Percentiles rank a stretch among this genome's conserved stretches.
These are phyloP conservation scores for Peterozyma toletana DNA, from an alignment of 805 yeast species.

Conservation along the genomic window DNA sequence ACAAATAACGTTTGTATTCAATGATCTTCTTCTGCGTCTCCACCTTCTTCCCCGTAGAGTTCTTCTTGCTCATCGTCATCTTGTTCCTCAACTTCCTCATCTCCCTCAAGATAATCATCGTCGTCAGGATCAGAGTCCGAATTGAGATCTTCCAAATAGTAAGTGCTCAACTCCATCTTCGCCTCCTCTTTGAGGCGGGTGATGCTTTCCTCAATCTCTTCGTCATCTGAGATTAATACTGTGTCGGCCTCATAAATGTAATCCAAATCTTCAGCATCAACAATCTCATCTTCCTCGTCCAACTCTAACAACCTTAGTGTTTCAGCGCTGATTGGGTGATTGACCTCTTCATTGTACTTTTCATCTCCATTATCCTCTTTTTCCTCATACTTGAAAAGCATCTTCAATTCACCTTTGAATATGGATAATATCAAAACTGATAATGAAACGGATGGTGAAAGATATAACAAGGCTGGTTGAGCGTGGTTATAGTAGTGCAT, in stretches of 20 bases:
- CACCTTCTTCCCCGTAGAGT: constrained; percentile 10
- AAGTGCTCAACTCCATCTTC: background rate
- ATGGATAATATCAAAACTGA: constrained; percentile 26
- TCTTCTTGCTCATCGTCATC: constrained; percentile 10
- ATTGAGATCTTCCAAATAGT: background rate
- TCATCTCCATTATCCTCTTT: constrained; percentile 12
- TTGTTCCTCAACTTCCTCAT: constrained; percentile 4
- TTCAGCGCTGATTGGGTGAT: constrained; percentile 12
- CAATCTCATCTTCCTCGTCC: constrained; percentile 9
- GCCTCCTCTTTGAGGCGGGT: background rate
- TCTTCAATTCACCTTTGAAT: constrained; percentile 31
- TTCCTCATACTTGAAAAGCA: constrained; percentile 32
- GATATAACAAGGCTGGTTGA: constrained; percentile 63
- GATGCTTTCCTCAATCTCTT: background rate
- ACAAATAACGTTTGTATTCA: background rate
- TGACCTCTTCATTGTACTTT: constrained; percentile 17
- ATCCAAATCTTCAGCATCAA: constrained; percentile 16
- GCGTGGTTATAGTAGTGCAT: constrained; percentile 33
- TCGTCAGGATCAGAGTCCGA: background rate
- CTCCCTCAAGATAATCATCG: background rate
- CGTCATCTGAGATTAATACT: background rate
- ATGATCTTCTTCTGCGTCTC: constrained; percentile 2
- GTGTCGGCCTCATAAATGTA: constrained; percentile 9
- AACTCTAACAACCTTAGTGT: constrained; percentile 6
- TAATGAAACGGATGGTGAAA: constrained; percentile 41